Percentiles rank a stretch among this genome's conserved stretches.
phyloP scores from a whole-genome alignment of 495 filamentous ascomycete genomes.

The Hypoxylon cercidicola region DNA sequence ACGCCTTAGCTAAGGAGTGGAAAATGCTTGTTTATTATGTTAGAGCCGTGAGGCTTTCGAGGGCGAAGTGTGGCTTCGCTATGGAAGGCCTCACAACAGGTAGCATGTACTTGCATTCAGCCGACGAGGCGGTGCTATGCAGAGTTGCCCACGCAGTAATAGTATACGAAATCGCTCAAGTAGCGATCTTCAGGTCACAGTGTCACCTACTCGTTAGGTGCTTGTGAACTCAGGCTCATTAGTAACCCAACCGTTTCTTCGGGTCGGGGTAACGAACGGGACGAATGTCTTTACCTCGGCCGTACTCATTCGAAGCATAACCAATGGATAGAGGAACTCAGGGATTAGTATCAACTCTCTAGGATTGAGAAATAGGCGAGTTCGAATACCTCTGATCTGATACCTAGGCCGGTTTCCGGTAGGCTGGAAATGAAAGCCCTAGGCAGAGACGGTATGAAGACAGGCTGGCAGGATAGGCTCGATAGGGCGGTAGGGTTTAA shows the following conservation, averaged over 20 bases:
- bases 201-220: slow-evolving; percentile 42
- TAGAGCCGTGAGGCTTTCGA: slow-evolving; percentile 5
- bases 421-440: slow-evolving; percentile 31
- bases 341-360: slow-evolving; percentile 17
- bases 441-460: slow-evolving; percentile 19
- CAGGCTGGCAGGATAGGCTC: slow-evolving; percentile 32
- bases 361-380: slow-evolving; percentile 7
- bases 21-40: slow-evolving; percentile 9
- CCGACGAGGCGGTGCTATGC: slow-evolving; percentile 33
- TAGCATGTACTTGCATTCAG: slow-evolving; percentile 6
- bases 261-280: slow-evolving; percentile 37
- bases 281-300: slow-evolving; percentile 42
- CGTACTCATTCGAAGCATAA: slow-evolving; percentile 27
- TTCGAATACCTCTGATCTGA: slow-evolving; percentile 7
- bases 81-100: not conserved
- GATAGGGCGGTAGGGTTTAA: slow-evolving; percentile 37
- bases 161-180: slow-evolving; percentile 26
- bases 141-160: slow-evolving; percentile 24
- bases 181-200: slow-evolving; percentile 38
- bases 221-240: slow-evolving; percentile 14
- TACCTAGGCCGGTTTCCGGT: slow-evolving; percentile 25
- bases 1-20: slow-evolving; percentile 7
- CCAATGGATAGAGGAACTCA: slow-evolving; percentile 16
- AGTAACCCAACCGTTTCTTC: slow-evolving; percentile 35
- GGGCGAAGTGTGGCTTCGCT: slow-evolving; percentile 11